phyloP scores from a whole-genome alignment of 2,329 filamentous ascomycete genomes.

The Exophiala sideris region DNA sequence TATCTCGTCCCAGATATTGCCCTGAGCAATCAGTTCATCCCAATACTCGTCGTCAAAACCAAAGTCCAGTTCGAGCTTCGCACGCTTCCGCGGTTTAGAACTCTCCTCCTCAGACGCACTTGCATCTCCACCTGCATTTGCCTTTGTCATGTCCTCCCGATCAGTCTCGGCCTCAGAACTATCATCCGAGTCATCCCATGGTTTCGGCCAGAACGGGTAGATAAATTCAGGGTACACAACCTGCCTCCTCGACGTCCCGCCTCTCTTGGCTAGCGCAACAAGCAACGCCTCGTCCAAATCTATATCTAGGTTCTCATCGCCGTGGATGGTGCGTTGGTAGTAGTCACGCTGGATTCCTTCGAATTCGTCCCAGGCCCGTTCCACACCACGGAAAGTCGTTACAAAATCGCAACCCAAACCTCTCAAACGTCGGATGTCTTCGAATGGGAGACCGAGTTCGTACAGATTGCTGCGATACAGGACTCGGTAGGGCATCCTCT shows the following conservation, averaged over 20 bases:
- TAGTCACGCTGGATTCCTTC: not conserved
- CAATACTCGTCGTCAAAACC: constrained; percentile 10
- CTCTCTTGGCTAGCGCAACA: not conserved
- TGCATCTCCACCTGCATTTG: too few species aligned
- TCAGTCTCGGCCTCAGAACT: not conserved
- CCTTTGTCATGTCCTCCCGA: not conserved
- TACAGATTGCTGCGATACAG: not conserved
- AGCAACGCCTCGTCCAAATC: constrained; percentile 1
- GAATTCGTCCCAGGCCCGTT: constrained; percentile 5
- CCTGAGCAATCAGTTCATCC: constrained; percentile 7
- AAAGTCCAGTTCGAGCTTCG: too few species aligned
- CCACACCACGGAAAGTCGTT: constrained; percentile 11
- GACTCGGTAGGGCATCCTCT: constrained; percentile 15
- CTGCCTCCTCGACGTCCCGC: not conserved
- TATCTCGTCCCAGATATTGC: constrained; percentile 11
- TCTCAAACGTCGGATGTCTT: not conserved
- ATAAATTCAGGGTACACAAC: constrained; percentile 20
- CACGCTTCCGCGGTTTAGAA: too few species aligned
- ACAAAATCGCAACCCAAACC: not conserved
- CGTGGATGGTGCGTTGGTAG: not conserved
- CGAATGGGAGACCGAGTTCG: constrained; percentile 1
- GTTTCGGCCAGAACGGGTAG: not conserved
- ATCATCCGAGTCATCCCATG: not conserved
- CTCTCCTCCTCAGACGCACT: too few species aligned
- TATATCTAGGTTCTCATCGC: too few species aligned